Conservation (phyloP, 352 stramenopile species). For the Pythium plurisporium region DNA sequence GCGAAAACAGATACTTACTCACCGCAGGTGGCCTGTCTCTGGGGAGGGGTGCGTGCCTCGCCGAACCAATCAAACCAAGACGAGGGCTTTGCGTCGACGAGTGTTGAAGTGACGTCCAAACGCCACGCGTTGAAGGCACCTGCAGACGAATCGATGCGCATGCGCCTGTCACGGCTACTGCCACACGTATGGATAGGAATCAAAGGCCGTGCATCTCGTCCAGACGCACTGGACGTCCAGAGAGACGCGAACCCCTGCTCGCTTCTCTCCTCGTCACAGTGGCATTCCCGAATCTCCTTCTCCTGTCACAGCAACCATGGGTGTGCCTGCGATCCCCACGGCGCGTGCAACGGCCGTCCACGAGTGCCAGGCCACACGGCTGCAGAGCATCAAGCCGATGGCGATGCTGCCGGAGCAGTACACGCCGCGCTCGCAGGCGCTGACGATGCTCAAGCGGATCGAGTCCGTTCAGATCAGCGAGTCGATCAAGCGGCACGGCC, state of each 20-base stretch:
- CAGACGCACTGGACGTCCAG: not conserved
- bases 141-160: not conserved
- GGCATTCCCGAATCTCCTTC: too few species aligned
- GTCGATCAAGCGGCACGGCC: constrained; percentile 12
- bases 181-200: too few species aligned
- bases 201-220: too few species aligned
- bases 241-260: not conserved
- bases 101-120: constrained; percentile 20
- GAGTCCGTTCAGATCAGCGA: constrained; percentile 11
- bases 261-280: not conserved
- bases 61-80: too few species aligned
- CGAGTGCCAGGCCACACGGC: constrained; percentile 3
- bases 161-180: too few species aligned
- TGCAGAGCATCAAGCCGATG: constrained; percentile 11
- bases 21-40: too few species aligned
- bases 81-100: constrained; percentile 12
- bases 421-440: constrained; percentile 1
- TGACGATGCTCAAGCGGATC: constrained; percentile 17
- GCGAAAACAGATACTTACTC: not conserved
- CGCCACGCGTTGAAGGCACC: not conserved
- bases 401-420: constrained; percentile 16
- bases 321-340: not conserved
- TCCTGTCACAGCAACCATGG: too few species aligned
- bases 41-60: too few species aligned
- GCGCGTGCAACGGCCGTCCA: not conserved